These are phyloP conservation scores for Trichoderma semiorbis DNA, from an alignment of 2,329 filamentous ascomycete genomes.

Conservation along the genomic window DNA sequence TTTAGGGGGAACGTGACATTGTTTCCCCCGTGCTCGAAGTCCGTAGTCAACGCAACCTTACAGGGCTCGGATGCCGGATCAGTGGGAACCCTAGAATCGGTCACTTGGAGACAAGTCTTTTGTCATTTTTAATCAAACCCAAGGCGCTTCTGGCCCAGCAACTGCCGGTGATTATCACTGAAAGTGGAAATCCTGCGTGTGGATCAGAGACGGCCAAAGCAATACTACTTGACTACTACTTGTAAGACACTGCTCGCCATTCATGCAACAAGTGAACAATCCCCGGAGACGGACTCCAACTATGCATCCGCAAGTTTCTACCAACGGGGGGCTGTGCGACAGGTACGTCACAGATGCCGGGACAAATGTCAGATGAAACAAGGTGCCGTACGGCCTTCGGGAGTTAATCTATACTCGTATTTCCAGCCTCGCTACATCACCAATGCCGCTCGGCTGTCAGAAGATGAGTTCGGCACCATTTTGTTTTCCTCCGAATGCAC, in stretches of 20 bases:
- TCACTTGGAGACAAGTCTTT: background rate
- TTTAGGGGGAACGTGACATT: background rate
- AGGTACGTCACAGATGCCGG: background rate
- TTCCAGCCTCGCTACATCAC: background rate
- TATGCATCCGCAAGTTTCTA: background rate
- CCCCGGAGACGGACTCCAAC: background rate
- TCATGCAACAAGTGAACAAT: background rate
- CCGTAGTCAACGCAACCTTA: constrained; percentile 8
- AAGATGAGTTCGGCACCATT: background rate
- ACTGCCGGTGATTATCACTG: background rate
- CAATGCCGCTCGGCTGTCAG: background rate
- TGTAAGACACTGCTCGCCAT: background rate
- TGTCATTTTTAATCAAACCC: background rate
- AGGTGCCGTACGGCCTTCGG: background rate
- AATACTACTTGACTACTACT: background rate
- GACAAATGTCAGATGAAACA: background rate
- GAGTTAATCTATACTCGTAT: background rate
- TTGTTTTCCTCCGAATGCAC: background rate
- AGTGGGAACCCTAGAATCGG: background rate
- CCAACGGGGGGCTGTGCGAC: background rate
- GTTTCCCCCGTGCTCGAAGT: background rate
- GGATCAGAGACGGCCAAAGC: background rate
- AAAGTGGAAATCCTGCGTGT: background rate
- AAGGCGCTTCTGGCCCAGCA: background rate
- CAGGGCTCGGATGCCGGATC: constrained; percentile 4